A percentile compares a stretch with the other conserved stretches of the same genome.
phyloP scores from a whole-genome alignment of 2,329 filamentous ascomycete genomes.

The Rhinocladiella mackenziei region DNA sequence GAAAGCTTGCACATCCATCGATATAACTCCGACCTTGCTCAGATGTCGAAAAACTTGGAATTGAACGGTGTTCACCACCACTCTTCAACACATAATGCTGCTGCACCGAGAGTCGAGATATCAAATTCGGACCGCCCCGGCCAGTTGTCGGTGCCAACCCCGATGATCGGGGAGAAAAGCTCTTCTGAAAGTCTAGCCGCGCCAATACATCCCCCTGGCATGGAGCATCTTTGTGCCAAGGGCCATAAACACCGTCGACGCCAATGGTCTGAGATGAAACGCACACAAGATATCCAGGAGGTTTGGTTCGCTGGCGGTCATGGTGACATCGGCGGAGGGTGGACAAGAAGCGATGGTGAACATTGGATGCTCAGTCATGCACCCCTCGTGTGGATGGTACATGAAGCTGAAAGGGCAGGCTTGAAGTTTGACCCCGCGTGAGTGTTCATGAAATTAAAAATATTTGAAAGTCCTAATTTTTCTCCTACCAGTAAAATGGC shows the following conservation, averaged over 20 bases:
- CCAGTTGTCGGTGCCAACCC: constrained; percentile 3
- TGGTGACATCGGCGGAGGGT: constrained; percentile 71
- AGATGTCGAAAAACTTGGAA: constrained; percentile 12
- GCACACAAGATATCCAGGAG: constrained; percentile 69
- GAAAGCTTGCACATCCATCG: constrained; percentile 6
- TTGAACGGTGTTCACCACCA: too few species aligned
- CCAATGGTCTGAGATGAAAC: constrained; percentile 33
- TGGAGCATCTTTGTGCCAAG: constrained; percentile 9
- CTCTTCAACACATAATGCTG: neutral
- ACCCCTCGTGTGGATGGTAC: constrained; percentile 67
- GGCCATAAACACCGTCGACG: constrained; percentile 20
- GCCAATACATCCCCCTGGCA: constrained; percentile 10
- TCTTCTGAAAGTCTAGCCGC: constrained; percentile 19
- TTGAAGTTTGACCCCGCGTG: constrained; percentile 67
- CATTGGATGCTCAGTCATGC: constrained; percentile 60
- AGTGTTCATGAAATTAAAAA: constrained; percentile 38
- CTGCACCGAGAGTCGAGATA: neutral
- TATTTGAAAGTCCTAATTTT: neutral
- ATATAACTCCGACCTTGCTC: constrained; percentile 12
- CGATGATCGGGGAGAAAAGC: neutral
- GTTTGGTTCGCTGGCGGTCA: constrained; percentile 73
- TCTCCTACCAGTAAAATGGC: constrained; percentile 18
- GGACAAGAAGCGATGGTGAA: constrained; percentile 46
- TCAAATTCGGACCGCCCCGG: neutral
- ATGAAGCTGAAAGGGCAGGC: constrained; percentile 61